These are phyloP conservation scores for Pseudozyma hubeiensis DNA, from an alignment of 1,284 basidiomycete species.

Conservation along the genomic window DNA sequence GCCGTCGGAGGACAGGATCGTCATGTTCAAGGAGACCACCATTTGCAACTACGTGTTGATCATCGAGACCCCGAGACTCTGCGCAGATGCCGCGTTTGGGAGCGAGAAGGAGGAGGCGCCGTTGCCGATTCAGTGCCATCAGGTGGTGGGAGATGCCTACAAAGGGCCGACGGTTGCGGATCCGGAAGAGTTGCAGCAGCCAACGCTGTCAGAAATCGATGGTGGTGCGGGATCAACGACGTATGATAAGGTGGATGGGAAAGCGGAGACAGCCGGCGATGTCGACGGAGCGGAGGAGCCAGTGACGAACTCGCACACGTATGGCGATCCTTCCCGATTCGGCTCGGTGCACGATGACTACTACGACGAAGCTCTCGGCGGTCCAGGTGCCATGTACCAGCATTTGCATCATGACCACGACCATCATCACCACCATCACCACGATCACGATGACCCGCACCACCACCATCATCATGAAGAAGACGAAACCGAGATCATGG, in stretches of 20 bases:
- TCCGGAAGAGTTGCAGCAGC: slow-evolving; percentile 13
- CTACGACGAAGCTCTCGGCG: slow-evolving; percentile 45
- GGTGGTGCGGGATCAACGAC: not conserved
- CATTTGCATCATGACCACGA: slow-evolving; percentile 9
- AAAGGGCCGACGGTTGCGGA: slow-evolving; percentile 29
- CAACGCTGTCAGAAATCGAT: slow-evolving; percentile 7
- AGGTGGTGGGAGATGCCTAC: slow-evolving; percentile 39
- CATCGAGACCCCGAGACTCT: slow-evolving; percentile 50
- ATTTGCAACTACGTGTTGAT: slow-evolving; percentile 63
- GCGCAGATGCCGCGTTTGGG: slow-evolving; percentile 42
- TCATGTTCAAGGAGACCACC: slow-evolving; percentile 63
- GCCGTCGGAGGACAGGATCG: slow-evolving; percentile 50
- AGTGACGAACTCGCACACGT: slow-evolving; percentile 35
- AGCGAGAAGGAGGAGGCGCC: slow-evolving; percentile 44
- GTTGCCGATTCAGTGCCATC: slow-evolving; percentile 35
- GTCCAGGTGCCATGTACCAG: slow-evolving; percentile 24
- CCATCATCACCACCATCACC: slow-evolving; percentile 5
- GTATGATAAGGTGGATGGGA: not conserved
- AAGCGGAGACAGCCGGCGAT: not conserved
- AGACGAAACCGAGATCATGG: slow-evolving; percentile 15
- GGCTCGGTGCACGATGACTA: slow-evolving; percentile 47
- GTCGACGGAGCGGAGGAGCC: not conserved
- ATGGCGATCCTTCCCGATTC: slow-evolving; percentile 43
- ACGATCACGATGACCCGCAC: not conserved
- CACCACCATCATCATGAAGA: slow-evolving; percentile 2